Evolutionary conservation across 176 grass and related monocot species (phyloP).

Genomic region (Puya raimondii): DNA sequence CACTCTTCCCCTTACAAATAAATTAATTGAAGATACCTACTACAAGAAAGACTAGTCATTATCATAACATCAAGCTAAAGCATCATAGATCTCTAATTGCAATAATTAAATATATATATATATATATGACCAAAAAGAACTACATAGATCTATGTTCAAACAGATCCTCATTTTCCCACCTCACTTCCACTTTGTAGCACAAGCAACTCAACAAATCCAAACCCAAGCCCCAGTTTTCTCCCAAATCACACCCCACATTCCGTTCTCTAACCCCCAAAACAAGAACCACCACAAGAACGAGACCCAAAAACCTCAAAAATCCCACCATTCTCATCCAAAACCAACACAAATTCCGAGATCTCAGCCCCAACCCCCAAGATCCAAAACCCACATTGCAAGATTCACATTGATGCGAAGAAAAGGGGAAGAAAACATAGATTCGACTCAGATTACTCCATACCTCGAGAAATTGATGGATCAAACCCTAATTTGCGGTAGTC

Average conservation of each 20-base stretch:
- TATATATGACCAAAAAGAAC: no score
- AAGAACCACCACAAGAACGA: constrained; percentile 3
- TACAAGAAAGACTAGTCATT: no score
- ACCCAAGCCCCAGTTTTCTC: no score
- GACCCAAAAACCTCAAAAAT: constrained; percentile 16
- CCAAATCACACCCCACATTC: no score
- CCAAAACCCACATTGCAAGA: constrained; percentile 5
- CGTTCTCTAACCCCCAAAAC: neutral
- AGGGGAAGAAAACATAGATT: neutral
- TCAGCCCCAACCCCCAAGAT: constrained; percentile 1
- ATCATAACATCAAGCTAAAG: no score
- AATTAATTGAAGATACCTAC: no score
- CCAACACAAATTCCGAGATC: neutral
- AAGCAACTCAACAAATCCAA: neutral
- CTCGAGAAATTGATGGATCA: neutral
- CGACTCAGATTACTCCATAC: neutral
- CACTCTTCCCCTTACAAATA: no score
- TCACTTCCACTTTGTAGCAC: no score
- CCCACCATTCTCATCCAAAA: constrained; percentile 6
- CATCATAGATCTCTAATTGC: no score
- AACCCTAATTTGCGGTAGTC: neutral
- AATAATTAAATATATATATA: no score
- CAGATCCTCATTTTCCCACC: no score
- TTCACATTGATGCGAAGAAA: neutral
- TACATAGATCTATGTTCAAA: no score